Evolutionary conservation across 2,329 filamentous ascomycete genomes (phyloP).

Genomic region (Dactylellina haptotyla): DNA sequence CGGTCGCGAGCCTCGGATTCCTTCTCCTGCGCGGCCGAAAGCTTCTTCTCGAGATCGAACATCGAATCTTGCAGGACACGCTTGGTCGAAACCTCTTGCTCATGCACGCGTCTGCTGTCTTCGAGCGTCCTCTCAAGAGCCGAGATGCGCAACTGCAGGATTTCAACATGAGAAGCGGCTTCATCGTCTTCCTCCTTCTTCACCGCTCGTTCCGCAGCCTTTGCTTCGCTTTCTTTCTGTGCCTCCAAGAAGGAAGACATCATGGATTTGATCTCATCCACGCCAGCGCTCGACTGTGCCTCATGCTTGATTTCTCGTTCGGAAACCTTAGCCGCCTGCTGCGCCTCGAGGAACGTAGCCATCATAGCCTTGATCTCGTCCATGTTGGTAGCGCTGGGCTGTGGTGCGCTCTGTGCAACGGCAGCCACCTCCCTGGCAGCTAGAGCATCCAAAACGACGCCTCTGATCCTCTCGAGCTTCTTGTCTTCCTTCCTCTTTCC

Average conservation of each 20-base stretch:
- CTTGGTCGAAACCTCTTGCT: constrained; percentile 72
- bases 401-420: background rate
- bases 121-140: constrained; percentile 76
- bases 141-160: constrained; percentile 69
- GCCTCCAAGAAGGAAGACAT: constrained; percentile 22
- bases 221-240: constrained; percentile 26
- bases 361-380: constrained; percentile 25
- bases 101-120: constrained; percentile 71
- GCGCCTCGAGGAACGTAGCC: constrained; percentile 32
- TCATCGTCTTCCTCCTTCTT: constrained; percentile 40
- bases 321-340: constrained; percentile 4
- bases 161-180: constrained; percentile 59
- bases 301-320: background rate
- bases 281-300: background rate
- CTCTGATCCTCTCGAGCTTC: constrained; percentile 81
- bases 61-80: constrained; percentile 77
- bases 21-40: constrained; percentile 55
- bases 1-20: constrained; percentile 62
- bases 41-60: constrained; percentile 71
- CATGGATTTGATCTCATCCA: constrained; percentile 15
- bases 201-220: constrained; percentile 2
- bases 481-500: constrained; percentile 80
- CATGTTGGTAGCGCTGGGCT: background rate
- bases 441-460: constrained; percentile 74
- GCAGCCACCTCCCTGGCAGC: constrained; percentile 28